A percentile compares a stretch with the other conserved stretches of the same genome.
Evolutionary conservation across 768 basidiomycete species (phyloP).

Genomic region (Tulasnella sp.): DNA sequence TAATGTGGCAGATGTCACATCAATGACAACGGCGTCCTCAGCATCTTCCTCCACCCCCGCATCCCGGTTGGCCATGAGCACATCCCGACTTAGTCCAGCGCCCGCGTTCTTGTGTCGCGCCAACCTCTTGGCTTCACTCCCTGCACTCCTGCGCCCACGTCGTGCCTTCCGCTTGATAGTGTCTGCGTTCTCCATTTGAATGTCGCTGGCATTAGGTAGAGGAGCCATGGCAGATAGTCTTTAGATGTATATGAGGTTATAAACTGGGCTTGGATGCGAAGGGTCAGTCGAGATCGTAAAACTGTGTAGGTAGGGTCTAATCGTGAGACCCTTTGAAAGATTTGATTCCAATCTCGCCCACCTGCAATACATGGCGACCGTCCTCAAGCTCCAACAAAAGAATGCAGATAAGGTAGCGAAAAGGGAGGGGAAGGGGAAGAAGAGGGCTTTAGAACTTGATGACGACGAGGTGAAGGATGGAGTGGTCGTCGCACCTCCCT

Average conservation of each 20-base stretch:
- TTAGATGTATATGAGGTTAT: too few species aligned
- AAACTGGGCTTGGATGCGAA: too few species aligned
- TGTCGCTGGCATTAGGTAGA: neutral
- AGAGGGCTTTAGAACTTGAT: constrained; percentile 11
- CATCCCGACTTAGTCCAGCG: neutral
- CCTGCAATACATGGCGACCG: constrained; percentile 10
- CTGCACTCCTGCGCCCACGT: neutral
- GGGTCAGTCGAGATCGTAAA: neutral
- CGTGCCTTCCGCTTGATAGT: neutral
- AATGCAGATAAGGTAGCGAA: constrained; percentile 12
- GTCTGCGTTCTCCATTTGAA: neutral
- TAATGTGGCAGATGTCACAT: neutral
- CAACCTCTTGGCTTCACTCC: too few species aligned
- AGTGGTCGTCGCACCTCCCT: constrained; percentile 26
- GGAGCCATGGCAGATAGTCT: too few species aligned
- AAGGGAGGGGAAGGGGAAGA: constrained; percentile 31
- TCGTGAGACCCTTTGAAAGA: constrained; percentile 5
- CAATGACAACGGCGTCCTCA: constrained; percentile 7
- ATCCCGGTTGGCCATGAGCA: neutral
- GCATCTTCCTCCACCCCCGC: neutral
- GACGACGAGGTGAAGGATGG: constrained; percentile 27
- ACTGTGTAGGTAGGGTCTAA: neutral
- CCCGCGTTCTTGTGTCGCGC: too few species aligned
- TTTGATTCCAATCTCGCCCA: constrained; percentile 9
- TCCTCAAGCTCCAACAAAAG: constrained; percentile 18